Percentiles rank a stretch among this genome's conserved stretches.
phyloP scores from a whole-genome alignment of 169 alveolate species.

The Eimeria sp. region DNA sequence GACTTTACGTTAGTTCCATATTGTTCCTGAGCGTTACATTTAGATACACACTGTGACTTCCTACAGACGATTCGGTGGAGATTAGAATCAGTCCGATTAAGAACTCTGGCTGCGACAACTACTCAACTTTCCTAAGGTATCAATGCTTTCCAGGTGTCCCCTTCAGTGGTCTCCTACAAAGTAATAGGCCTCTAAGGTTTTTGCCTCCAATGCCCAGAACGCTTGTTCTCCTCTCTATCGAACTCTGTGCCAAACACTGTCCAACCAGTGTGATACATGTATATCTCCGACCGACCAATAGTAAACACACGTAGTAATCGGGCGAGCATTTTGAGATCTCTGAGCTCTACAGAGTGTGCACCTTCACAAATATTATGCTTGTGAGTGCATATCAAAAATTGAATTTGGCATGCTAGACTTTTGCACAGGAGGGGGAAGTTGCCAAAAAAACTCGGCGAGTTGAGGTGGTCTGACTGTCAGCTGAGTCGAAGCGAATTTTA shows the following conservation, averaged over 20 bases:
- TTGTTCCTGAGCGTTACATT: not conserved
- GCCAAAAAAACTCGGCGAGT: slow-evolving; percentile 39
- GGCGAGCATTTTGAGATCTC: not conserved
- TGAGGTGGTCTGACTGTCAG: slow-evolving; percentile 38
- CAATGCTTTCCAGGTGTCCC: not conserved
- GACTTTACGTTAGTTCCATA: too few species aligned
- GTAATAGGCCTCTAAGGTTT: not conserved
- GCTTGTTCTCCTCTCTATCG: not conserved
- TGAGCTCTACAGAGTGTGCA: not conserved
- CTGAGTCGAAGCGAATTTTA: slow-evolving; percentile 42
- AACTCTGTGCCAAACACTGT: not conserved
- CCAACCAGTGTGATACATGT: not conserved
- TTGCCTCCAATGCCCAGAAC: not conserved
- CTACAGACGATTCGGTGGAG: slow-evolving; percentile 94
- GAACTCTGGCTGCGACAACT: slow-evolving; percentile 58
- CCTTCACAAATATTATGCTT: not conserved
- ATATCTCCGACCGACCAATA: not conserved
- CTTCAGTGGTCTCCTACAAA: not conserved
- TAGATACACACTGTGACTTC: slow-evolving; percentile 82
- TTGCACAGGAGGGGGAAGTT: slow-evolving; percentile 55
- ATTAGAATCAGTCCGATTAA: slow-evolving; percentile 76
- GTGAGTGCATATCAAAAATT: not conserved
- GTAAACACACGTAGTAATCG: not conserved
- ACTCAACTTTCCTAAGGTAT: slow-evolving; percentile 49
- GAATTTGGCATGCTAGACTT: not conserved